These are phyloP conservation scores for Auricularia sp. DNA, from an alignment of 768 basidiomycete species.

Conservation along the genomic window DNA sequence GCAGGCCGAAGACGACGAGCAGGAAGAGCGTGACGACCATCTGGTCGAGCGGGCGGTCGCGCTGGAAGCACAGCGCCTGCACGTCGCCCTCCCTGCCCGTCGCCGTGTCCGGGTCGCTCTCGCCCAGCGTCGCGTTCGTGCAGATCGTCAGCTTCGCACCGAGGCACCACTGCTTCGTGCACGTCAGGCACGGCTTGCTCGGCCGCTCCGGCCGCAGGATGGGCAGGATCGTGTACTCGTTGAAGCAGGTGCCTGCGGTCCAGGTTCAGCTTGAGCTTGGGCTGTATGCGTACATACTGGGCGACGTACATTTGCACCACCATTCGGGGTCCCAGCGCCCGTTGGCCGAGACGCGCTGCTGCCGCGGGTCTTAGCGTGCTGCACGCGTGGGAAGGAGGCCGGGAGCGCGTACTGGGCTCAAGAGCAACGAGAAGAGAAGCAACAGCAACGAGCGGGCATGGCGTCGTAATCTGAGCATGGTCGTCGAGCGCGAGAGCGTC, in stretches of 20 bases:
- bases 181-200: constrained; percentile 83
- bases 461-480: no score
- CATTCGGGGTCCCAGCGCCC: background rate
- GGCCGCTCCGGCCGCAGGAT: constrained; percentile 75
- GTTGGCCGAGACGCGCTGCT: no score
- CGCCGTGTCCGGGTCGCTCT: constrained; percentile 84
- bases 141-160: constrained; percentile 85
- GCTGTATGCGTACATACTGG: background rate
- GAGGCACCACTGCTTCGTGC: constrained; percentile 92
- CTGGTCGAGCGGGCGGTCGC: constrained; percentile 93
- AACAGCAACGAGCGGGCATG: no score
- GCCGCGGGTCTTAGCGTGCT: no score
- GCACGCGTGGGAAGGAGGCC: no score
- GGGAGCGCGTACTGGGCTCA: no score
- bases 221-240: constrained; percentile 77
- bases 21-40: constrained; percentile 87
- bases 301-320: constrained; percentile 72
- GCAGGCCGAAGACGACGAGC: constrained; percentile 74
- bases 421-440: no score
- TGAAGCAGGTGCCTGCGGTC: constrained; percentile 80
- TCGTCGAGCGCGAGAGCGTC: no score
- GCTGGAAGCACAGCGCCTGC: constrained; percentile 90
- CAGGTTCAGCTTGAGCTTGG: background rate
- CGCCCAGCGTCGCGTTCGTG: constrained; percentile 69
- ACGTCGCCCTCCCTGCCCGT: constrained; percentile 95